phyloP scores from a whole-genome alignment of 768 basidiomycete genomes.

The Leccinum arenicola region DNA sequence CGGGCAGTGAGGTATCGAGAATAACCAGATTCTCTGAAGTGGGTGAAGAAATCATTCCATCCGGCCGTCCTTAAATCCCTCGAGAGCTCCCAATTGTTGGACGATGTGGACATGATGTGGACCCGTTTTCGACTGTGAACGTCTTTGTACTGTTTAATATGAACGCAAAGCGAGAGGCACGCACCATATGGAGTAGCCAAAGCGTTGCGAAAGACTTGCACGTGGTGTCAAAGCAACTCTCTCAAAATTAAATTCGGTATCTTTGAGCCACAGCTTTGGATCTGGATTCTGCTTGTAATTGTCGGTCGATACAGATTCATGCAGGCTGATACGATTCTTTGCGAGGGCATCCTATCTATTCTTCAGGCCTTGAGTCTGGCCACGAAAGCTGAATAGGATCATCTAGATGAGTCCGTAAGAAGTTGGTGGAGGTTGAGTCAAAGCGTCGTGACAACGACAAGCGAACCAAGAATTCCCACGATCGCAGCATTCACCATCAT shows the following conservation, averaged over 20 bases:
- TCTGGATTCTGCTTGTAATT: too few relatives aligned
- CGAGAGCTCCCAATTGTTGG: slow-evolving; percentile 1
- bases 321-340: background rate
- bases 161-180: slow-evolving; percentile 7
- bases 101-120: slow-evolving; percentile 3
- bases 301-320: background rate
- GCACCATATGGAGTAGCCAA: background rate
- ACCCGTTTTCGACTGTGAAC: background rate
- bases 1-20: background rate
- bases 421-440: too few relatives aligned
- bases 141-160: background rate
- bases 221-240: slow-evolving; percentile 3
- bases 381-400: background rate
- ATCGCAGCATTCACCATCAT: too few relatives aligned
- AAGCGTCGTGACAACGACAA: background rate
- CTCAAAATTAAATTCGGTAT: background rate
- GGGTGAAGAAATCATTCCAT: background rate
- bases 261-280: background rate
- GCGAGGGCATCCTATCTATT: background rate
- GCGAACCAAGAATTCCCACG: background rate
- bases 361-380: too few relatives aligned
- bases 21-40: slow-evolving; percentile 13
- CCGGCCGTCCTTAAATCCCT: slow-evolving; percentile 12
- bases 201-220: slow-evolving; percentile 1
- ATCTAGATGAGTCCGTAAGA: too few relatives aligned